Evolutionary conservation across 78 protist species (phyloP), one percentile per base, ranked within the genome.

Genomic region (Mantamonas sphyraenae): DNA sequence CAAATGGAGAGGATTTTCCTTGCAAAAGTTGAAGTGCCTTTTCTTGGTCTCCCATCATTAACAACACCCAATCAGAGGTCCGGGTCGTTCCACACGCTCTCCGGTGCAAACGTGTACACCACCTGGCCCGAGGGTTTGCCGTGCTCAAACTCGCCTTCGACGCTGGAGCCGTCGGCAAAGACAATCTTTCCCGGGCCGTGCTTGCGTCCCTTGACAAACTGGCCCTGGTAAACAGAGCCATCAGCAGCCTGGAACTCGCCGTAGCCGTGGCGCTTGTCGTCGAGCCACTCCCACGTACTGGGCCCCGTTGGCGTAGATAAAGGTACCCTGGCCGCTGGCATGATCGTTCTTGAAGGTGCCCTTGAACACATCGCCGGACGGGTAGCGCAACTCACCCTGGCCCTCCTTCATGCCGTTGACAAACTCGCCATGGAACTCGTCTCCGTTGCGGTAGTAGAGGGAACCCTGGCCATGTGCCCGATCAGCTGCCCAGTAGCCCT

Each of bases 401-500:
- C 78, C 88, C 35, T 84, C 70, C 71, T 74, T 75, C 73, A 60
- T 62, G 28, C 68, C 89, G 2, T 56, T 50, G 26, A 7, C 71
- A 79, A 79, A 80, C 26, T 80, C 74, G 53, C 79, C 85, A 0
- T 58, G 68, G 42, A 66, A 73, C 31, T 31, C n/a, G 68, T 80
- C 85, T 17, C 85, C 85, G 60, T 72, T 31, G 35, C 63, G 28
- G 71, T 69, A 70, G 16, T 72, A 63, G 38, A 70, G 76, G 3
- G 83, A 70, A 0, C 83, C 83, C 45, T 64, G 33, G 40, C 82
- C 82, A 31, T 71, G 51, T 34, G 73, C 77, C 53, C 39, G 33
- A 62, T 83, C 76, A 42, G 75, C 81, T 39, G 56, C 65, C 87
- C 87, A 82, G 35, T 55, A 22, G 39, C 87, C 84, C 70, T 71